These are phyloP conservation scores for Wallemia hederae DNA, from an alignment of 1,284 basidiomycete species.

Conservation along the genomic window DNA sequence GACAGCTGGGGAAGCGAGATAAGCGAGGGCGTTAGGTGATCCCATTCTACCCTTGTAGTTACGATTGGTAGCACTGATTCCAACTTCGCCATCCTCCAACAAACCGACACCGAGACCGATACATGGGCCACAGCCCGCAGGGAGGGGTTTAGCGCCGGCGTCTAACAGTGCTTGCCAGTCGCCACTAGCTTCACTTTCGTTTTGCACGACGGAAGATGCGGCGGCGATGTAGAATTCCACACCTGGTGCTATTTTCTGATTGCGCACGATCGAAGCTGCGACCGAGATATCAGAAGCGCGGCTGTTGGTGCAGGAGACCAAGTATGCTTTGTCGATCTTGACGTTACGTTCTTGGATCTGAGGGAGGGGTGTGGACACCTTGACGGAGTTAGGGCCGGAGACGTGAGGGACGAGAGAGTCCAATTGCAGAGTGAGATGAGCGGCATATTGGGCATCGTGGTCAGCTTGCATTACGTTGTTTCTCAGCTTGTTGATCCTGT, in stretches of 20 bases:
- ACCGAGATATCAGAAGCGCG: constrained; percentile 80
- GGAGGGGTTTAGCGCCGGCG: constrained; percentile 70
- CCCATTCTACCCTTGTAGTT: constrained; percentile 99
- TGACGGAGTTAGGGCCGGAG: constrained; percentile 92
- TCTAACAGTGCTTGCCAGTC: constrained; percentile 66
- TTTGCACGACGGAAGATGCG: constrained; percentile 68
- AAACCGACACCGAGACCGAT: constrained; percentile 84
- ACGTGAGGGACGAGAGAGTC: constrained; percentile 81
- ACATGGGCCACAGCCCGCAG: constrained; percentile 90
- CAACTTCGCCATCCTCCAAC: constrained; percentile 73
- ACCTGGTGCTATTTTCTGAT: constrained; percentile 53
- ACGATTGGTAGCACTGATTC: constrained; percentile 91
- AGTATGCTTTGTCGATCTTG: constrained; percentile 85
- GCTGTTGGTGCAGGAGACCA: constrained; percentile 94
- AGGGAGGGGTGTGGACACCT: constrained; percentile 70
- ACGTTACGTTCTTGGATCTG: constrained; percentile 43
- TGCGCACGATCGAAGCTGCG: constrained; percentile 62
- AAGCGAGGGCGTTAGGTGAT: constrained; percentile 72
- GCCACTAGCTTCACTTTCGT: constrained; percentile 53
- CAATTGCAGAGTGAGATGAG: constrained; percentile 72
- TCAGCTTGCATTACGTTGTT: constrained; percentile 36
- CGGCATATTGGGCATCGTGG: constrained; percentile 47
- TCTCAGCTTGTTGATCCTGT: constrained; percentile 36
- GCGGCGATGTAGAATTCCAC: constrained; percentile 97
- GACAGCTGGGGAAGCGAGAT: constrained; percentile 82